A percentile compares a stretch with the other conserved stretches of the same genome.
phyloP scores from a whole-genome alignment of 148 eudicot species.

The Silene uniflora region DNA sequence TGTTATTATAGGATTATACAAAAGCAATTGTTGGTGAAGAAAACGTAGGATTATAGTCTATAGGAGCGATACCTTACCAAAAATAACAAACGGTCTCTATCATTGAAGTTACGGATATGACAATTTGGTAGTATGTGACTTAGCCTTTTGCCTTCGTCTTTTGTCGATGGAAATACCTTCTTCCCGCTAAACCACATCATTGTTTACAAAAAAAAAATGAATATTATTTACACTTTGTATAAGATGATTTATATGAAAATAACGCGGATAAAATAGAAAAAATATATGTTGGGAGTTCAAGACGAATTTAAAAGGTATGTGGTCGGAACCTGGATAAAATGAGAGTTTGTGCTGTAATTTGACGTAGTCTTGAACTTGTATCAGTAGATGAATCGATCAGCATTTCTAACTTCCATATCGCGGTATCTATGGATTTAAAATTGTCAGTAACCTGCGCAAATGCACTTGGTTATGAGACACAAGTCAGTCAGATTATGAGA shows the following conservation, averaged over 20 bases:
- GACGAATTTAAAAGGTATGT: not conserved
- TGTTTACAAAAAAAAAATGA: not conserved
- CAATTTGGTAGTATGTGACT: conserved; percentile 41
- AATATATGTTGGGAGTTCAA: no score
- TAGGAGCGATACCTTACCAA: conserved; percentile 42
- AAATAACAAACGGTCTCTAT: conserved; percentile 55
- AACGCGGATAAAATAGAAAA: no score
- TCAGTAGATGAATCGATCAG: not conserved
- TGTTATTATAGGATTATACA: no score
- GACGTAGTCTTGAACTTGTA: not conserved
- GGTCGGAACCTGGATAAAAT: conserved; percentile 12
- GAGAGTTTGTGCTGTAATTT: not conserved
- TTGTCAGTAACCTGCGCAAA: not conserved
- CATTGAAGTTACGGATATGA: conserved; percentile 47
- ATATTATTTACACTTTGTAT: no score
- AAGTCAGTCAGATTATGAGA: no score
- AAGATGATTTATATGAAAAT: no score
- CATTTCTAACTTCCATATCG: conserved; percentile 9
- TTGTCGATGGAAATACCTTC: conserved; percentile 51
- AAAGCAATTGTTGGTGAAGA: no score
- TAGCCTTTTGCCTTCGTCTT: conserved; percentile 68
- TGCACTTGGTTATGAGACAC: no score
- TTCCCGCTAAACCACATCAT: conserved; percentile 38
- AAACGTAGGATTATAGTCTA: not conserved
- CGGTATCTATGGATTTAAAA: not conserved